A percentile compares a stretch with the other conserved stretches of the same genome.
Conservation (phyloP, 1,284 basidiomycete genomes). For the Cutaneotrichosporon dermatis region DNA sequence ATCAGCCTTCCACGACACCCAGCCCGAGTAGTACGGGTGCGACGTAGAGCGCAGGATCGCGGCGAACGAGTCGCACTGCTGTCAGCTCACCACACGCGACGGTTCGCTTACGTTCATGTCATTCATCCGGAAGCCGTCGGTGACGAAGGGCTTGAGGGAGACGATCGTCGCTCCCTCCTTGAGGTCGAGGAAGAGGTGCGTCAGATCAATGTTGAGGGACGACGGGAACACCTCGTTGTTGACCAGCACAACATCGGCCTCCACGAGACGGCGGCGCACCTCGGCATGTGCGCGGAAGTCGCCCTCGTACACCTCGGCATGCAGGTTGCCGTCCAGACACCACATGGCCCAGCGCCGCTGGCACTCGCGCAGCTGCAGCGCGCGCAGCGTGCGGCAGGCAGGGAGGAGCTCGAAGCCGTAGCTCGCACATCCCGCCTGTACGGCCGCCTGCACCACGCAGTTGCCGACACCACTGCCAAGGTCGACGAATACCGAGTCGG, state of each 20-base stretch:
- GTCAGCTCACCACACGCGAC: background rate
- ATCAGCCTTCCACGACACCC: conserved; percentile 48
- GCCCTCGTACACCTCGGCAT: conserved; percentile 51
- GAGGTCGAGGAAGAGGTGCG: conserved; percentile 55
- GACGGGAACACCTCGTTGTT: conserved; percentile 58
- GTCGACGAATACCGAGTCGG: conserved; percentile 51
- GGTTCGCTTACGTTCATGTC: conserved; percentile 46
- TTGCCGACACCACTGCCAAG: conserved; percentile 58
- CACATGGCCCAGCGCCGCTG: conserved; percentile 53
- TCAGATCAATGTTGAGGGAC: conserved; percentile 53
- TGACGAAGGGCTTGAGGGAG: conserved; percentile 55
- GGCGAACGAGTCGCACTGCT: conserved; percentile 43
- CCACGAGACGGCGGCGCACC: conserved; percentile 42
- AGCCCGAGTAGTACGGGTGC: conserved; percentile 39
- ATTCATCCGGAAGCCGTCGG: conserved; percentile 52
- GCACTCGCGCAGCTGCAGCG: conserved; percentile 52
- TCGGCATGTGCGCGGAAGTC: conserved; percentile 51
- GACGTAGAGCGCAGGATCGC: conserved; percentile 35
- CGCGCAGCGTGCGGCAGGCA: conserved; percentile 52
- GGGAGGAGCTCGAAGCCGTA: conserved; percentile 56
- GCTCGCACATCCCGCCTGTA: conserved; percentile 52
- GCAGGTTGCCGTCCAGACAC: conserved; percentile 49
- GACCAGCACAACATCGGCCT: conserved; percentile 56
- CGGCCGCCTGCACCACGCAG: conserved; percentile 53
- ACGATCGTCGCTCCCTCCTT: conserved; percentile 54